A percentile compares a stretch with the other conserved stretches of the same genome.
phyloP scores from a whole-genome alignment of 2,329 filamentous ascomycete genomes.

The Fusarium floridanum region DNA sequence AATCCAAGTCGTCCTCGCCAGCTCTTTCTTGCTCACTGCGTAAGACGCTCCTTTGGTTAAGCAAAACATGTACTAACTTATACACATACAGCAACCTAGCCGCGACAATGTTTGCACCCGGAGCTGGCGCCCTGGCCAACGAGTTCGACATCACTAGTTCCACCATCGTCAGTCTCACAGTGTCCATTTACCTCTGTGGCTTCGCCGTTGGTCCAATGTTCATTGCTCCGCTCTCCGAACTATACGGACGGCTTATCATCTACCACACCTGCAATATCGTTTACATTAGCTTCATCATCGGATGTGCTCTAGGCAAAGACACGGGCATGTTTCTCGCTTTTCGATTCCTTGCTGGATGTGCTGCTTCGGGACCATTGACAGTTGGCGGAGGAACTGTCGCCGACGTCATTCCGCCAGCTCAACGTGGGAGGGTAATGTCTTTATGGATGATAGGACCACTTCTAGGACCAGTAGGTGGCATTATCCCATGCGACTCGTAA shows the following conservation, averaged over 20 bases:
- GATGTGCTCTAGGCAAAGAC: constrained; percentile 64
- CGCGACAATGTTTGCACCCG: constrained; percentile 58
- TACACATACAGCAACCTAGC: constrained; percentile 37
- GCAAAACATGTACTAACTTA: constrained; percentile 4
- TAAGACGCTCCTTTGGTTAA: constrained; percentile 52
- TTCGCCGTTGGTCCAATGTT: constrained; percentile 70
- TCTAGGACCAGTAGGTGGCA: constrained; percentile 60
- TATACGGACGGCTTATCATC: constrained; percentile 64
- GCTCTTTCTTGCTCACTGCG: constrained; percentile 46
- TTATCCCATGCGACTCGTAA: not conserved
- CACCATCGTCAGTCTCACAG: constrained; percentile 56
- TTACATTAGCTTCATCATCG: constrained; percentile 63
- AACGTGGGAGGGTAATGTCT: constrained; percentile 72
- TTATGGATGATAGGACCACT: constrained; percentile 72
- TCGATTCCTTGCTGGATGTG: constrained; percentile 71
- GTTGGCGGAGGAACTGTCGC: constrained; percentile 74
- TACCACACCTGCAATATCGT: constrained; percentile 57
- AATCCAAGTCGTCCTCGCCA: constrained; percentile 59
- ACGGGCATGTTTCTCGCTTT: constrained; percentile 71
- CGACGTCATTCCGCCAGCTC: constrained; percentile 69
- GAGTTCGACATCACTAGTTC: constrained; percentile 53
- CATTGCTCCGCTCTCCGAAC: constrained; percentile 71
- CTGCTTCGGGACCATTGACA: constrained; percentile 71
- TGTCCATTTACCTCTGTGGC: constrained; percentile 59
- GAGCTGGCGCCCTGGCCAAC: constrained; percentile 61